These are phyloP conservation scores for Durusdinium trenchii DNA, from an alignment of 73 alveolate species.

Conservation along the genomic window DNA sequence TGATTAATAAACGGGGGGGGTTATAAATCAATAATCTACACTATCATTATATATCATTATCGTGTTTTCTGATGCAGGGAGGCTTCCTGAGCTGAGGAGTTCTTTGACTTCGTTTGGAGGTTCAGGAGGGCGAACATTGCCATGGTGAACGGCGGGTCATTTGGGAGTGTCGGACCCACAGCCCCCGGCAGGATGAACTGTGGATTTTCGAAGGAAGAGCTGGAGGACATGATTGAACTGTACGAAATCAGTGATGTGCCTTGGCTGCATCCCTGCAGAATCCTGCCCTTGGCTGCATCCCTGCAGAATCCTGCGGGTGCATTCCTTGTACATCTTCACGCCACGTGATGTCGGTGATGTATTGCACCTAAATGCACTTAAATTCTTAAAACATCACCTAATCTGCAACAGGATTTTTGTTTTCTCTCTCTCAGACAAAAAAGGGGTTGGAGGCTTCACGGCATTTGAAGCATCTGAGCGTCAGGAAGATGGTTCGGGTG, in stretches of 20 bases:
- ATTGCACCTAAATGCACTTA: too few relatives aligned
- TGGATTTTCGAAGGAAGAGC: conserved; percentile 57
- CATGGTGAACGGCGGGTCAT: background rate
- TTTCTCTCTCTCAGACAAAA: background rate
- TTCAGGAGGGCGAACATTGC: conserved; percentile 62
- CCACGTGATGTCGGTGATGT: too few relatives aligned
- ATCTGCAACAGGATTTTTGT: too few relatives aligned
- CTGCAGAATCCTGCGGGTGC: too few relatives aligned
- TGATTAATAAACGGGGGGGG: too few relatives aligned
- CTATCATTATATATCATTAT: too few relatives aligned
- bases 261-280: background rate
- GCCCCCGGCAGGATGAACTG: conserved; percentile 21
- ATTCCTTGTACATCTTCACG: too few relatives aligned
- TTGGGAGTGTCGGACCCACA: background rate
- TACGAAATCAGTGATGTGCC: background rate
- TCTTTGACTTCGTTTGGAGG: conserved; percentile 84
- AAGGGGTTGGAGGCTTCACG: background rate
- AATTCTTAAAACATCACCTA: too few relatives aligned
- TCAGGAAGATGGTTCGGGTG: conserved; percentile 73
- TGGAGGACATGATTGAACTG: conserved; percentile 43
- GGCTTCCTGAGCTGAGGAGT: conserved; percentile 41
- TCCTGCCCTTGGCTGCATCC: too few relatives aligned
- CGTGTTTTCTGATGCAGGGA: too few relatives aligned
- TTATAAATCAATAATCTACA: too few relatives aligned
- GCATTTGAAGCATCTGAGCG: background rate